phyloP scores from a whole-genome alignment of 108 stramenopile species.

The Nitzschia sp. region DNA sequence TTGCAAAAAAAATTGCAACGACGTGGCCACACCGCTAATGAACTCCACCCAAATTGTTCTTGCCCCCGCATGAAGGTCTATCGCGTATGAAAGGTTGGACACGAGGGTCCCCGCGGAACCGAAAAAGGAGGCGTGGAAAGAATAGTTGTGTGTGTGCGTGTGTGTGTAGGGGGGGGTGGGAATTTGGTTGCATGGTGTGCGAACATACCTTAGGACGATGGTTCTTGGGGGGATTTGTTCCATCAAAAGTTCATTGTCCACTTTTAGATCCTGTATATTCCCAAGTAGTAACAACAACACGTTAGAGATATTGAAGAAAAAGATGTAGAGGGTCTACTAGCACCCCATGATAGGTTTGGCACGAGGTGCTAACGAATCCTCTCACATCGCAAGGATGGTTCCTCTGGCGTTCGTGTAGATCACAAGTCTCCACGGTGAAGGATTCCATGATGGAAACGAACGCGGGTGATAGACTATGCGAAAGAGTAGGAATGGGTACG shows the following conservation, averaged over 20 bases:
- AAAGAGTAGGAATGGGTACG: too few species aligned
- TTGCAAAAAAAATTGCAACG: background rate
- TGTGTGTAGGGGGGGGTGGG: too few species aligned
- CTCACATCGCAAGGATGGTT: background rate
- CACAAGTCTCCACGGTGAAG: background rate
- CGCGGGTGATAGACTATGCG: background rate
- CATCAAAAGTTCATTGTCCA: background rate
- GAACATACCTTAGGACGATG: too few species aligned
- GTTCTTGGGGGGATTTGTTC: too few species aligned
- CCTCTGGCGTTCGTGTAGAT: slow-evolving; percentile 27
- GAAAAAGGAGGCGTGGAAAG: slow-evolving; percentile 38
- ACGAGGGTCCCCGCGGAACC: slow-evolving; percentile 21
- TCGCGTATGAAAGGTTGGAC: slow-evolving; percentile 14
- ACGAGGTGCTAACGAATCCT: slow-evolving; percentile 37
- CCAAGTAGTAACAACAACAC: background rate
- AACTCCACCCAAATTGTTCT: slow-evolving; percentile 19
- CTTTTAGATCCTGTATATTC: too few species aligned
- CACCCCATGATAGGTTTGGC: slow-evolving; percentile 1
- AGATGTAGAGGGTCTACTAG: slow-evolving; percentile 40
- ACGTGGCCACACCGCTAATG: slow-evolving; percentile 33
- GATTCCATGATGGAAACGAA: slow-evolving; percentile 11
- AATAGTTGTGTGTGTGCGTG: background rate
- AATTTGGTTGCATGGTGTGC: too few species aligned
- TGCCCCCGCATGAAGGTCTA: slow-evolving; percentile 45
- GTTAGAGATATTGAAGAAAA: background rate